Evolutionary conservation across 495 filamentous ascomycete genomes (phyloP).

Genomic region (Venustampulla echinocandica): DNA sequence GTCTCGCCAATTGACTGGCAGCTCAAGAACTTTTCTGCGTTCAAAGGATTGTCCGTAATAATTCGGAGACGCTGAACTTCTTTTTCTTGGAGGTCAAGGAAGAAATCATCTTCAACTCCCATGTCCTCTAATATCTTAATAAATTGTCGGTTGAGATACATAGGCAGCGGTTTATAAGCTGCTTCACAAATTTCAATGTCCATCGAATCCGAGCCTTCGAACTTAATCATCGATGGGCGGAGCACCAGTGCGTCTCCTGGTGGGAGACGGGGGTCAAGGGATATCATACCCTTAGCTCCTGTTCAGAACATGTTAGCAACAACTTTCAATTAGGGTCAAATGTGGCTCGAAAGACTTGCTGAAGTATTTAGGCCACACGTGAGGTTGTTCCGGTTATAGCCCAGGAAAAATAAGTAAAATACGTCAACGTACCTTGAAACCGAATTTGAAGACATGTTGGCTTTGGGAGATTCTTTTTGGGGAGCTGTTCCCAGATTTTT

Average conservation of each 20-base stretch:
- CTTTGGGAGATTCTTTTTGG: constrained; percentile 29
- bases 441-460: constrained; percentile 67
- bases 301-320: constrained; percentile 1
- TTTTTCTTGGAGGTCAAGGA: constrained; percentile 49
- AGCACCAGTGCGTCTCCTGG: constrained; percentile 45
- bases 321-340: no score
- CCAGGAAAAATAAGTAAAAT: no score
- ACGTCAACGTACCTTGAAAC: constrained; percentile 47
- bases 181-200: constrained; percentile 70
- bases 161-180: constrained; percentile 52
- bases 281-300: constrained; percentile 66
- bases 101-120: constrained; percentile 42
- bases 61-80: constrained; percentile 48
- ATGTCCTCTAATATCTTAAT: constrained; percentile 81
- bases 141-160: constrained; percentile 64
- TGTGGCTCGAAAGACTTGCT: no score
- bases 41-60: constrained; percentile 42
- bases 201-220: constrained; percentile 40
- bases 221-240: constrained; percentile 73
- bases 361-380: no score
- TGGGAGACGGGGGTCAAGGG: constrained; percentile 49
- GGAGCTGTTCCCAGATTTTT: constrained; percentile 40
- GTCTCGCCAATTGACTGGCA: constrained; percentile 43
- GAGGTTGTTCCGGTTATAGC: no score
- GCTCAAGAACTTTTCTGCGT: constrained; percentile 56